Evolutionary conservation across 768 basidiomycete genomes (phyloP), one percentile per base, ranked within the genome.

Genomic region (Lactarius deliciosus): DNA sequence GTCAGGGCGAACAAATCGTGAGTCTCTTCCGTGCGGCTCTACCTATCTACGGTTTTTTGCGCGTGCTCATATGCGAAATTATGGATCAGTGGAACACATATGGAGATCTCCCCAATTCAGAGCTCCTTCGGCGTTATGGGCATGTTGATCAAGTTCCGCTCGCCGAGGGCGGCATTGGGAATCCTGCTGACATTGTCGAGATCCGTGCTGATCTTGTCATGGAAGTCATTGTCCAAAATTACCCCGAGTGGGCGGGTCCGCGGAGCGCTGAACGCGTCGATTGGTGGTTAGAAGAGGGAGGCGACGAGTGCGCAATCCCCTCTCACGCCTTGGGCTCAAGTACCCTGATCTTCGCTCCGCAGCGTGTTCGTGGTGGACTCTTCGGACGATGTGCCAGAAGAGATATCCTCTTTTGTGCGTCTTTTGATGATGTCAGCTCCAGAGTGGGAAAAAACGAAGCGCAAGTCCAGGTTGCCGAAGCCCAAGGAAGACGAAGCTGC

Each of bases 51-150:
- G 60, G 30, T 32, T 41, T 41, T 38, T 41, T 34, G n/a, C 25
- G 9, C 25, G 13, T 38, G 32, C 34, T 25, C 22, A 53, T 55
- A 59, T 32, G 45, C 40, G 20, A 38, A 55, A 43, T 36, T 36
- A 2, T 53, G 28, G 30, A 16, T 11, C 70, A 96, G 94, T 94
- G 89, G 86, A 98, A 98, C 75, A 98, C 96, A 0, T 99, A 98
- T 75, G 93, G 90, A 32, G 91, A 96, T 73, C 89, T 86, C 2
- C 94, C 96, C 6, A 98, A 98, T 74, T 85, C 91, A 8, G 96
- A 96, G 71, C 84, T 99, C 9, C 83, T 99, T n/a, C 86, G 97
- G 54, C 86, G 92, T 64, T 98, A 96, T 73, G 97, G 97, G 0
- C 91, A 98, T 73, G 89, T 96, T 62, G 97, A 98, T 76, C 73